Evolutionary conservation across 202 grass and related monocot genomes (phyloP), one percentile per base, ranked within the genome.

Genomic region (Setaria italica): DNA sequence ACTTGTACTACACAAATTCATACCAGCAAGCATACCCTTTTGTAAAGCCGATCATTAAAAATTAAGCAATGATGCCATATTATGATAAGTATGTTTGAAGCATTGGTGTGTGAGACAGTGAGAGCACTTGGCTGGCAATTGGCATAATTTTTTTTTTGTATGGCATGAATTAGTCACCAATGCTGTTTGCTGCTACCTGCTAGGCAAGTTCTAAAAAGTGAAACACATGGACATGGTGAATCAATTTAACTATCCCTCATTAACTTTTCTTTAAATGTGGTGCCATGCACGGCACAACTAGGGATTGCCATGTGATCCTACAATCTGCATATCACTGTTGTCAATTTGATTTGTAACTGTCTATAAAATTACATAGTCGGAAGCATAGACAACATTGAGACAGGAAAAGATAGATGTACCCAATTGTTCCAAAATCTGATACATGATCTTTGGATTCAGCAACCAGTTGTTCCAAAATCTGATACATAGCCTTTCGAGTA

Each of bases 41-140:
- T 84, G 72, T 75, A 72, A 70, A 46, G 51, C 54, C 35, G 11
- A 45, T 53, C 16, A 2, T 25, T 41, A 34, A 74, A 12, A 55
- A 20, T 37, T 55, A 37, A 50, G 72, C 30, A 39, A 88, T 67
- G 57, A 79, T 84, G 58, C 54, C 29, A 46, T 66, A 47, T 55
- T 47, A 56, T 66, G 56, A 45, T 56, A 37, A 34, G 35, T 64
- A 41, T 64, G 65, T 46, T 70, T 72, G 55, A 72, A 35, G 33
- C 72, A 16, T 35, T 74, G 32, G 49, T 50, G 48, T 74, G 17
- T 20, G 30, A 54, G 39, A 41, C 39, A 41, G 39, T 41, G 39
- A 41, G 39, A 41, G 39, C 39, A 41, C 39, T 41, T 41, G 34
- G 34, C 3, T 41, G 39, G 4, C 39, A 41, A 41, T 41, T 41